Base-by-base conservation (phyloP, 1,139 yeast species). In the Yamadazyma conglobata region DNA sequence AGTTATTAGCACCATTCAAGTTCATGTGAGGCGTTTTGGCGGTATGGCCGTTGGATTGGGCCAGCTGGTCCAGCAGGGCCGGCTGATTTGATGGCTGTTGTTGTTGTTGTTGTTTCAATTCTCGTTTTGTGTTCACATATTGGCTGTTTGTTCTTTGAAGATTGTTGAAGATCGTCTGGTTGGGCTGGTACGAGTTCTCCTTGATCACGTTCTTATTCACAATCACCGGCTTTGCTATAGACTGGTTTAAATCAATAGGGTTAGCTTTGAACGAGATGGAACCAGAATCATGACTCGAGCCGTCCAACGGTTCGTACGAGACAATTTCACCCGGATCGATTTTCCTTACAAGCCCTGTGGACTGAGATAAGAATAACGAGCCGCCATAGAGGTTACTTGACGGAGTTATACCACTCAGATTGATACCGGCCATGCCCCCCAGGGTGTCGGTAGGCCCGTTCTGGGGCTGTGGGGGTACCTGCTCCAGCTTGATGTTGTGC, bases 101-200 rank as follows among this genome's bases (percentile, higher is more conserved):
- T 10, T 34, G 35, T 12, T 31, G 43, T 12, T 28, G 41, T 19
- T 29, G 42, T 25, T 46, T 48, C 19, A 42, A 42, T 27, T 43
- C 52, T 30, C 50, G 54, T 32, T 52, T 55, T 16, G 49, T 43
- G 12, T 50, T 46, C 21, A 54, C 39, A 38, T 59, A 61, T 34
- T 61, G 68, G 19, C 59, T 52, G 38, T 61, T 62, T 4, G 69
- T 64, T 32, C 72, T 43, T 41, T 64, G 70, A 15, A 67, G 46
- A 37, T 66, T 66, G 38, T 58, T 61, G 47, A 64, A 64, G n/a
- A 66, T 66, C 9, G 70, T 61, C 41, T 66, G 72, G 39, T 58
- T 56, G 3, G 72, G 70, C 40, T 66, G 72, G 37, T 65, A 67
- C 3, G 72, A 64, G 35, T 60, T 62, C 21, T 53, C 56, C 24